These are phyloP conservation scores for Mycoemilia scoparia DNA, from an alignment of 192 early-diverging fungal species.

Conservation along the genomic window DNA sequence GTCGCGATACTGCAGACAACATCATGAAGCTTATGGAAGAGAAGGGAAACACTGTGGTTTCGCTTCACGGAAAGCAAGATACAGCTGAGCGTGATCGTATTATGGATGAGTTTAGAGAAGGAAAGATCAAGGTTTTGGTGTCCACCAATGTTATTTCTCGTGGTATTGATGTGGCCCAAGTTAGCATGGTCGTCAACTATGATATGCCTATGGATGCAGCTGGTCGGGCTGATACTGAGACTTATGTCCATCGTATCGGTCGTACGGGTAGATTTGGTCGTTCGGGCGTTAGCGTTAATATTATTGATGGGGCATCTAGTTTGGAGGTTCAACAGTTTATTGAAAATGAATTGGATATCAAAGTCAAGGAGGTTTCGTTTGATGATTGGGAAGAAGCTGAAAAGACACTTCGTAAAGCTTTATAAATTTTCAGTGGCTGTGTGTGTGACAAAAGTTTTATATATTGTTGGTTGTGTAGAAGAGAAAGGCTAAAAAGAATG, in stretches of 20 bases:
- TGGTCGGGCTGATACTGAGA: conserved; percentile 65
- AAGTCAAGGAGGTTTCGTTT: conserved; percentile 65
- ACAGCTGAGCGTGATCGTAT: conserved; percentile 64
- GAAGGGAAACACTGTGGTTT: conserved; percentile 67
- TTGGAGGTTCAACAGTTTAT: conserved; percentile 69
- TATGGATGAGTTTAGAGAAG: conserved; percentile 84
- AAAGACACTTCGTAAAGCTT: conserved; percentile 65
- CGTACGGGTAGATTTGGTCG: conserved; percentile 95
- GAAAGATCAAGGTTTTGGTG: conserved; percentile 81
- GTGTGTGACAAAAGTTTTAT: too few relatives aligned
- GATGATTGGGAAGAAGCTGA: conserved; percentile 70
- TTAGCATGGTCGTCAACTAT: conserved; percentile 91
- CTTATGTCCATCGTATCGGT: conserved; percentile 95
- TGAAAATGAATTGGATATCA: conserved; percentile 55
- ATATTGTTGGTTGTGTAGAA: too few relatives aligned
- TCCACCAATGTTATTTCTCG: conserved; percentile 94
- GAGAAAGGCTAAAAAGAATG: too few relatives aligned
- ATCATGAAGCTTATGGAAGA: conserved; percentile 55
- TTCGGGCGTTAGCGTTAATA: conserved; percentile 84
- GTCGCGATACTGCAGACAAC: conserved; percentile 63
- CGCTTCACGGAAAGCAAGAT: conserved; percentile 68
- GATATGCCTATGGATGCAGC: conserved; percentile 67
- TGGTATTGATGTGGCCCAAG: conserved; percentile 92
- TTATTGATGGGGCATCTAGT: conserved; percentile 64
- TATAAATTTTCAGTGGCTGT: too few relatives aligned